phyloP scores from a whole-genome alignment of 2,329 filamentous ascomycete species.

The Knufia fluminis region DNA sequence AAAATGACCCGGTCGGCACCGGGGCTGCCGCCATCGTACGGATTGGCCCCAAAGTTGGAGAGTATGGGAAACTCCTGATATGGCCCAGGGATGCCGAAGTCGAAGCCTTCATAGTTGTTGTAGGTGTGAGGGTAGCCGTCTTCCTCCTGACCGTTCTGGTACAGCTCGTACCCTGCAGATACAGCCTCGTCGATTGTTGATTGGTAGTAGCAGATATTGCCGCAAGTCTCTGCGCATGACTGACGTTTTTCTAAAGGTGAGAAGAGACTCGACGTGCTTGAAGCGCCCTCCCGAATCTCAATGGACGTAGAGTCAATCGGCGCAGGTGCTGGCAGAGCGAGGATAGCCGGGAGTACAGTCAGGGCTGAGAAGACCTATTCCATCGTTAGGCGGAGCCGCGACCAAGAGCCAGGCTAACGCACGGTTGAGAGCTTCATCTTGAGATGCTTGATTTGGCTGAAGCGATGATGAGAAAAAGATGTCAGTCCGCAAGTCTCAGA shows the following conservation, averaged over 20 bases:
- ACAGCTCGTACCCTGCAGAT: conserved; percentile 40
- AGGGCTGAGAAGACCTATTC: not conserved
- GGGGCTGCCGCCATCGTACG: conserved; percentile 53
- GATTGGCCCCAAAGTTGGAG: conserved; percentile 30
- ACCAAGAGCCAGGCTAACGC: not conserved
- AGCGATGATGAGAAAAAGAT: not conserved
- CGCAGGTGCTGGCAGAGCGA: conserved; percentile 3
- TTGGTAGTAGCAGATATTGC: conserved; percentile 43
- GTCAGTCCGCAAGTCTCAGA: not conserved
- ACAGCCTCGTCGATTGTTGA: conserved; percentile 38
- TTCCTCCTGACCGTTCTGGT: conserved; percentile 41
- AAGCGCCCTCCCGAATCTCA: not conserved
- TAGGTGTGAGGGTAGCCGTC: conserved; percentile 50
- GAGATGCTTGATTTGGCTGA: not conserved
- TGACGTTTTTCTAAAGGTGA: conserved; percentile 28
- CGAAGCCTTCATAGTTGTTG: conserved; percentile 55
- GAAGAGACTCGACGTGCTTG: conserved; percentile 13
- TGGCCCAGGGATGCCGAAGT: conserved; percentile 47
- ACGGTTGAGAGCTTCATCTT: conserved; percentile 8
- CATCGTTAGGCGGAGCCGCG: not conserved
- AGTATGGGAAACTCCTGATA: conserved; percentile 58
- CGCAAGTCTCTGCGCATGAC: conserved; percentile 45
- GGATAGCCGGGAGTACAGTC: not conserved
- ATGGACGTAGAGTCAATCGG: not conserved
- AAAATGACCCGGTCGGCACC: conserved; percentile 60